Conservation (phyloP, 768 basidiomycete species). For the Lactifluus hygrophoroides region DNA sequence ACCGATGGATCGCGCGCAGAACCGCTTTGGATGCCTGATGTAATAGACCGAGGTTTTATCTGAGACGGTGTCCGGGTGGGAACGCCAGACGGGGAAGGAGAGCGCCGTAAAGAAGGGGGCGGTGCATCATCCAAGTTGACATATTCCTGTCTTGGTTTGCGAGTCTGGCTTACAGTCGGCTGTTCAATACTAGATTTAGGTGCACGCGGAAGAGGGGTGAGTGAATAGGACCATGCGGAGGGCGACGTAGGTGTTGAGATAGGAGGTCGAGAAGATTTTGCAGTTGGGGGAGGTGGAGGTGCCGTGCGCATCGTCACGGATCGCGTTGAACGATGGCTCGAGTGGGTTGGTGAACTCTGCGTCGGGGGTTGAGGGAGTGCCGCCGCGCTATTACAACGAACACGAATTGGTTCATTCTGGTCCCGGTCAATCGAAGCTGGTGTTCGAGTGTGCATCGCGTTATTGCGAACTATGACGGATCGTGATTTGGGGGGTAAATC, state of each 20-base stretch:
- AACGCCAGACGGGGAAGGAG: slow-evolving; percentile 17
- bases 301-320: slow-evolving; percentile 11
- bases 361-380: slow-evolving; percentile 13
- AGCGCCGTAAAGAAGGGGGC: slow-evolving; percentile 19
- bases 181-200: neutral
- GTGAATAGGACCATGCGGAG: slow-evolving; percentile 10
- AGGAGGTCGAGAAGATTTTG: slow-evolving; percentile 1
- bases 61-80: neutral
- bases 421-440: slow-evolving; percentile 8
- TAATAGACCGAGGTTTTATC: neutral
- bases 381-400: slow-evolving; percentile 13
- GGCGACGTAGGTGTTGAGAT: slow-evolving; percentile 18
- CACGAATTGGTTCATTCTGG: slow-evolving; percentile 6
- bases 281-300: neutral
- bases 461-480: slow-evolving; percentile 13
- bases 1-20: neutral
- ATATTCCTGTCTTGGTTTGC: slow-evolving; percentile 10
- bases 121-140: slow-evolving; percentile 21
- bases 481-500: slow-evolving; percentile 19
- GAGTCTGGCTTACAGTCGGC: neutral
- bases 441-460: slow-evolving; percentile 3
- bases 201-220: slow-evolving; percentile 16
- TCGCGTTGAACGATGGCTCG: slow-evolving; percentile 14
- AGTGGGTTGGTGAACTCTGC: neutral
- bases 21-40: neutral